These are phyloP conservation scores for Globisporangium uncinulatum DNA, from an alignment of 352 stramenopile genomes.

Conservation along the genomic window DNA sequence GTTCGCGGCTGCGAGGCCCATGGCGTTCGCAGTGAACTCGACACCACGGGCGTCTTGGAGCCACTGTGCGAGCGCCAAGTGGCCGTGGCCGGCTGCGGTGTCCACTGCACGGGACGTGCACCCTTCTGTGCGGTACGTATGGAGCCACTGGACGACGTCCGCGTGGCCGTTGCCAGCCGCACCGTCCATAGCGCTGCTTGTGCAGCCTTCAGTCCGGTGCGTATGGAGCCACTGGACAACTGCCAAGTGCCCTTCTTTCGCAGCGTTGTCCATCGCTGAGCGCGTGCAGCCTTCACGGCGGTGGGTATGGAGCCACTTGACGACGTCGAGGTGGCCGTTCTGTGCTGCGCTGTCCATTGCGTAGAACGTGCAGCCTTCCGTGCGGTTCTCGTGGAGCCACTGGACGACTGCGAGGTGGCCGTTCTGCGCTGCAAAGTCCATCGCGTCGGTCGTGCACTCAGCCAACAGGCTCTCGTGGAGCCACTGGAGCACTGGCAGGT, in stretches of 20 bases:
- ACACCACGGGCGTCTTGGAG: conserved; percentile 1
- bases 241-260: background rate
- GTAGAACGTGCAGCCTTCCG: conserved; percentile 7
- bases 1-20: conserved; percentile 3
- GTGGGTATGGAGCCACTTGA: conserved; percentile 52
- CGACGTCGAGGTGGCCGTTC: conserved; percentile 37
- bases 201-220: conserved; percentile 3
- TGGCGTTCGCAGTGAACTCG: conserved; percentile 2
- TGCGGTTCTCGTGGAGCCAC: conserved; percentile 48
- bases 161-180: conserved; percentile 2
- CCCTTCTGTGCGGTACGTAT: conserved; percentile 1
- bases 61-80: conserved; percentile 5
- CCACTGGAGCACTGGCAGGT: conserved; percentile 5
- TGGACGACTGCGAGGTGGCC: conserved; percentile 40
- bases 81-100: background rate
- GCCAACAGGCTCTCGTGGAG: conserved; percentile 7
- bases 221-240: conserved; percentile 5
- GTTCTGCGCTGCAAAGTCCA: conserved; percentile 21
- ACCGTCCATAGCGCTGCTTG: conserved; percentile 2
- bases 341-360: conserved; percentile 13
- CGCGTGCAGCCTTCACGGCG: conserved; percentile 13
- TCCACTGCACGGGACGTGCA: conserved; percentile 6
- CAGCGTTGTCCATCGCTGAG: conserved; percentile 5
- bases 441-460: conserved; percentile 10
- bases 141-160: conserved; percentile 7